Conservation (phyloP, 257 asterid species). For the Anisodus acutangulus region DNA sequence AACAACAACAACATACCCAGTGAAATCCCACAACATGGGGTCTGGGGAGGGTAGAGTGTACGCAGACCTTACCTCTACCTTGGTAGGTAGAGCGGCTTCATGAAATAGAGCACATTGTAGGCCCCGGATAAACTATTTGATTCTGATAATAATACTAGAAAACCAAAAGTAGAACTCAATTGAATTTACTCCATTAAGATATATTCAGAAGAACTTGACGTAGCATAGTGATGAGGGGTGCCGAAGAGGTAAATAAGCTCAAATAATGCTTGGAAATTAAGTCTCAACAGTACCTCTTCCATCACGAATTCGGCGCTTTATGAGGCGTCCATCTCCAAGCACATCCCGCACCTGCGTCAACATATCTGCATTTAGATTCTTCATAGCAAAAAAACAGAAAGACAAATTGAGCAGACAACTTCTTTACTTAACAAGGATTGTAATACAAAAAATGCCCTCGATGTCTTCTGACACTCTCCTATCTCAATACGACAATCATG, state of each 20-base stretch:
- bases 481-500: not conserved
- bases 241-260: not conserved
- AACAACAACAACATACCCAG: too few species aligned
- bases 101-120: not conserved
- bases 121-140: not conserved
- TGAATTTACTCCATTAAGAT: not conserved
- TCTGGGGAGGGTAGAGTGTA: too few species aligned
- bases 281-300: slow-evolving; percentile 70
- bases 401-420: not conserved
- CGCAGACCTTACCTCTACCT: too few species aligned
- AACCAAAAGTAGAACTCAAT: not conserved
- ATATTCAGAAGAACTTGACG: not conserved
- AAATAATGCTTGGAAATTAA: not conserved
- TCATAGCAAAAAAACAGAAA: not conserved
- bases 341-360: slow-evolving; percentile 85
- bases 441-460: not conserved
- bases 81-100: not conserved
- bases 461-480: not conserved
- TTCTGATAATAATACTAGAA: not conserved
- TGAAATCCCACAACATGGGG: too few species aligned
- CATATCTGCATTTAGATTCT: not conserved
- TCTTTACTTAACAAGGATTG: not conserved
- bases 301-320: slow-evolving; percentile 84
- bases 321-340: slow-evolving; percentile 97
- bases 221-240: slow-evolving; percentile 17